Evolutionary conservation across 768 basidiomycete species (phyloP), one percentile per base, ranked within the genome.

Genomic region (Termitomyces sp.): DNA sequence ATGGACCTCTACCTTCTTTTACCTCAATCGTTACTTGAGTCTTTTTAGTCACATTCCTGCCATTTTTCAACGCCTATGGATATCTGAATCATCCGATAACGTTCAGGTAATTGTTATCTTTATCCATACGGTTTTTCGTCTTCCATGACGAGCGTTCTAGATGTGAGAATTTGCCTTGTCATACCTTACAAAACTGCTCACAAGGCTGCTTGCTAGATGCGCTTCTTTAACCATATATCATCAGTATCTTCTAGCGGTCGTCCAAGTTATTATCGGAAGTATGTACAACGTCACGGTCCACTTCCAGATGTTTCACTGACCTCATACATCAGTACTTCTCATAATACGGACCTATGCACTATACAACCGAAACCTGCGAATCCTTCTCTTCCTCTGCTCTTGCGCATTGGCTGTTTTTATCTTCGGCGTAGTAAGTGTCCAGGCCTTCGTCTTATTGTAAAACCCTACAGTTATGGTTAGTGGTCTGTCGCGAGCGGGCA

Each of bases 381-480:
- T 36, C 2, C 34, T 36, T 12, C 34, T 36, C 0, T 55, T 71
- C 20, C 61, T 72, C 6, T 59, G 68, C 27, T 33, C 61, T 20
- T 61, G 70, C 0, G 73, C 68, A 0, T 49, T 71, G 33, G 63
- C 62, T 2, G 70, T 68, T 16, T 67, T 74, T 42, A 58, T 50
- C 4, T 67, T 69, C 9, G 37, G 37, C 15, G 37, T 6, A 15
- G 37, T 39, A 11, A 39, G 37, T 39, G 2, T 39, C 9, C 16
- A 39, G 37, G 13, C 37, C 9, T 16, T 39, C 9, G 3, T 16
- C 15, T 39, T 6, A 15, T 16, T 4, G 15, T 16, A 39, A 39
- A 39, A 39, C 16, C 15, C 15, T 15, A 39, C 16, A 15, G 13
- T 15, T 39, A 27, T 16, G 6, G 4, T 15, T 2, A 39, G 37